phyloP scores from a whole-genome alignment of 2,329 filamentous ascomycete species.

The Colletotrichum sp. region DNA sequence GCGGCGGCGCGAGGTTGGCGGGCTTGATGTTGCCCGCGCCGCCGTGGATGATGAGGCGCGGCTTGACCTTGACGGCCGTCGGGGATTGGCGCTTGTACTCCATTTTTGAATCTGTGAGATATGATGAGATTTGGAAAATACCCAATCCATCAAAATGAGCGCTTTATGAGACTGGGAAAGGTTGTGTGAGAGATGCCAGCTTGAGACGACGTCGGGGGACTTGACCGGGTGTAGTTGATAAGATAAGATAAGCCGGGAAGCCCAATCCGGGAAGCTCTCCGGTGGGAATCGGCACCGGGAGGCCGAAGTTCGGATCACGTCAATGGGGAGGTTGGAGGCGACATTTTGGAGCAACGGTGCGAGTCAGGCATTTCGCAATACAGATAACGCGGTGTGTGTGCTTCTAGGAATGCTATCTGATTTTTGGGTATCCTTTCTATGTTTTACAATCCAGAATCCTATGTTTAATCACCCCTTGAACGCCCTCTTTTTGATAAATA shows the following conservation, averaged over 20 bases:
- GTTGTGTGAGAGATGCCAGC: not conserved
- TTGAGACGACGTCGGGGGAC: not conserved
- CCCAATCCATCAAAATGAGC: not conserved
- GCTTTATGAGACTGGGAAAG: not conserved
- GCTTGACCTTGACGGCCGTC: constrained; percentile 39
- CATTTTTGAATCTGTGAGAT: constrained; percentile 33
- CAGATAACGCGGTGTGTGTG: not conserved
- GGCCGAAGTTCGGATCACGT: constrained; percentile 20
- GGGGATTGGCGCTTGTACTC: constrained; percentile 39
- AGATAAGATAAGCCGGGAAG: constrained; percentile 14
- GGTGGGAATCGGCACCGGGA: not conserved
- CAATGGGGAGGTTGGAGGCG: not conserved
- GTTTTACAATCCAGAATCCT: not conserved
- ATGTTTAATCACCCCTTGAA: not conserved
- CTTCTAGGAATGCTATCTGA: not conserved
- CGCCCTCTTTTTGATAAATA: not conserved
- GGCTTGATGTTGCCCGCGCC: constrained; percentile 74
- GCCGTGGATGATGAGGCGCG: constrained; percentile 73
- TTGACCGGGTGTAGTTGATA: not conserved
- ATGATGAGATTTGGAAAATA: not conserved
- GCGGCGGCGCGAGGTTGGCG: constrained; percentile 59
- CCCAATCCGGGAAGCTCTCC: constrained; percentile 15
- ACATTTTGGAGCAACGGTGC: not conserved
- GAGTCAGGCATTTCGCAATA: not conserved
- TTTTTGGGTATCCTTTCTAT: constrained; percentile 18